Evolutionary conservation across 2,329 filamentous ascomycete species (phyloP).

Genomic region (Aureobasidium vineae): DNA sequence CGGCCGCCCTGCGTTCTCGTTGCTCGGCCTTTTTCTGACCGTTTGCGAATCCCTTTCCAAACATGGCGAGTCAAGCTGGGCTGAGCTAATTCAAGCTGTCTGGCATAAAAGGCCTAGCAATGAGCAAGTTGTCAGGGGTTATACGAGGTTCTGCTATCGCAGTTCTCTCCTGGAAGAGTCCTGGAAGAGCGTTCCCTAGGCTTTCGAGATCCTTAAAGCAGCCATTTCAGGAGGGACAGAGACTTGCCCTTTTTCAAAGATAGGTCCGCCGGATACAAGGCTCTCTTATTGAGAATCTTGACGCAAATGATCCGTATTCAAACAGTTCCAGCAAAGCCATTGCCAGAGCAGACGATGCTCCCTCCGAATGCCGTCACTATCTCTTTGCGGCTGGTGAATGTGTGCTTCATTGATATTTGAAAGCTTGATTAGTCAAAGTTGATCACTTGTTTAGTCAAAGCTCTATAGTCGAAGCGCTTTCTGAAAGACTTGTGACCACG

Average conservation of each 20-base stretch:
- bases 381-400: background rate
- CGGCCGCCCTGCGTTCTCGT: slow-evolving; percentile 14
- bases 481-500: background rate
- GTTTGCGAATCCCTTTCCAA: background rate
- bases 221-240: slow-evolving; percentile 9
- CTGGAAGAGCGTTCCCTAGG: background rate
- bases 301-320: slow-evolving; percentile 7
- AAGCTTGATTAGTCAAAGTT: slow-evolving; percentile 10
- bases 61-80: slow-evolving; percentile 5
- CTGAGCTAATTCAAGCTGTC: slow-evolving; percentile 6
- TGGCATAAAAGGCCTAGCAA: slow-evolving; percentile 11
- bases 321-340: background rate
- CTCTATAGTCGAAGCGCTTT: slow-evolving; percentile 2
- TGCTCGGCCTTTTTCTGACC: slow-evolving; percentile 8
- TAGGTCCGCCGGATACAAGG: slow-evolving; percentile 11
- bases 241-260: background rate
- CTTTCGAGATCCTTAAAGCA: slow-evolving; percentile 12
- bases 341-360: background rate
- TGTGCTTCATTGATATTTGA: background rate
- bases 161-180: slow-evolving; percentile 14
- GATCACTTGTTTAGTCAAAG: slow-evolving; percentile 1
- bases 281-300: slow-evolving; percentile 3
- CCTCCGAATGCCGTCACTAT: background rate
- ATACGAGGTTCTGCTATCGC: slow-evolving; percentile 15
- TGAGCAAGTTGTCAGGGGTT: slow-evolving; percentile 3